Evolutionary conservation across 306 rosid species (phyloP).

Genomic region (Inga oerstediana): DNA sequence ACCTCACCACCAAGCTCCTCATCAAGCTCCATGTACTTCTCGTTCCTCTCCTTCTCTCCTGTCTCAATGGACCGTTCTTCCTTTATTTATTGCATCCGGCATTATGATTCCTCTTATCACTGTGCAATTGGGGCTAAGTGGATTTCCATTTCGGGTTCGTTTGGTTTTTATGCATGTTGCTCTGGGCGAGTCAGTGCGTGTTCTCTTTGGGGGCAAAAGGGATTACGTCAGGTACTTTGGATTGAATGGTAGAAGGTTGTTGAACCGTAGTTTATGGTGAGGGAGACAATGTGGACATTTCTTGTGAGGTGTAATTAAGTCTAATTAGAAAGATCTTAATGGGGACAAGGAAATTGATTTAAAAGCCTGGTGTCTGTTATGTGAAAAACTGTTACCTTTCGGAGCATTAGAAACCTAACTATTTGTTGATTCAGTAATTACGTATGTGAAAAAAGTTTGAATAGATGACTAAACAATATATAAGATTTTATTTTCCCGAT

Average conservation of each 20-base stretch:
- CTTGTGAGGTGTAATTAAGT: background rate
- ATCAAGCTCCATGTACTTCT: slow-evolving; percentile 64
- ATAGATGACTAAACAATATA: background rate
- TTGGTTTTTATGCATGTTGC: background rate
- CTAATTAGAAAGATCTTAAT: background rate
- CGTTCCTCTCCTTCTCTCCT: background rate
- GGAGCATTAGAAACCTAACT: background rate
- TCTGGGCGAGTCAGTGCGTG: background rate
- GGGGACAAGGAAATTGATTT: background rate
- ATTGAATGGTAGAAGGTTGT: background rate
- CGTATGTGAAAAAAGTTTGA: background rate
- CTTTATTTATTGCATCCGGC: background rate
- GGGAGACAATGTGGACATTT: background rate
- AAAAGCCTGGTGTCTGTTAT: background rate
- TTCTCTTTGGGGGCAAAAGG: background rate
- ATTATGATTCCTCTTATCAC: background rate
- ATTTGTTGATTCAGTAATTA: background rate
- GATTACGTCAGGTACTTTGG: background rate
- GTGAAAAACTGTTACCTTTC: background rate
- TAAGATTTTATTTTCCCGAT: background rate
- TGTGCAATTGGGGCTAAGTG: background rate
- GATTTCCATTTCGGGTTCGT: background rate
- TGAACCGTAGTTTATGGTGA: background rate
- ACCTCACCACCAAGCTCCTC: slow-evolving; percentile 84
- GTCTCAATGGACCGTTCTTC: background rate